phyloP scores from a whole-genome alignment of 768 basidiomycete species.

The Amanita subjunquillea region DNA sequence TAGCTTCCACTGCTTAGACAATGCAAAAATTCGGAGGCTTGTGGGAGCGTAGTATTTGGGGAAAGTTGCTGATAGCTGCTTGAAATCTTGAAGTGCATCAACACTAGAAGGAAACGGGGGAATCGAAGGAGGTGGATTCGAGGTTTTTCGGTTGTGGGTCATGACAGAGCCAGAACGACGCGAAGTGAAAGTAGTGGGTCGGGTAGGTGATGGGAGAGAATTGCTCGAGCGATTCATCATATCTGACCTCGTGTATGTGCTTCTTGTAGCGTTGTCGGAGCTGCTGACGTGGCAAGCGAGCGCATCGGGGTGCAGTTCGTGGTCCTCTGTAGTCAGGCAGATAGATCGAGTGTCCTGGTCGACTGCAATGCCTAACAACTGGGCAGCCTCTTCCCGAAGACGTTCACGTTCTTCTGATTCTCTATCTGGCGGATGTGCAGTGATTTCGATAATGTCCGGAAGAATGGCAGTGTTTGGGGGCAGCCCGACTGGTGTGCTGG shows the following conservation, averaged over 20 bases:
- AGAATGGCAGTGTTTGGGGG: slow-evolving; percentile 34
- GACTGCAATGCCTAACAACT: slow-evolving; percentile 57
- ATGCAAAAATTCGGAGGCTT: slow-evolving; percentile 61
- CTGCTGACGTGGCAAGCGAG: not conserved
- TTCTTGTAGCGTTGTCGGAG: not conserved
- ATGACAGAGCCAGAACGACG: slow-evolving; percentile 29
- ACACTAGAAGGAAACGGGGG: slow-evolving; percentile 59
- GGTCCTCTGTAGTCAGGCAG: slow-evolving; percentile 25
- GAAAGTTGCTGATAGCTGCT: slow-evolving; percentile 40
- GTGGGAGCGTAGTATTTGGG: slow-evolving; percentile 62
- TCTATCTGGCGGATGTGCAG: slow-evolving; percentile 38
- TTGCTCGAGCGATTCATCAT: slow-evolving; percentile 15
- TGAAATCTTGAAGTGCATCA: slow-evolving; percentile 39
- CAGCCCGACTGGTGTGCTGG: slow-evolving; percentile 15
- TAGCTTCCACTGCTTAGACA: slow-evolving; percentile 64
- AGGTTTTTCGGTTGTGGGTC: slow-evolving; percentile 26
- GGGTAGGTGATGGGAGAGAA: slow-evolving; percentile 23
- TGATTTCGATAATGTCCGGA: slow-evolving; percentile 69
- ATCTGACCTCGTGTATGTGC: slow-evolving; percentile 4
- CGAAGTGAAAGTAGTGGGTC: slow-evolving; percentile 14
- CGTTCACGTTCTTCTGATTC: slow-evolving; percentile 69
- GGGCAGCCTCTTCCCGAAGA: slow-evolving; percentile 66
- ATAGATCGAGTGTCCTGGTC: slow-evolving; percentile 26
- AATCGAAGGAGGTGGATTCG: slow-evolving; percentile 20
- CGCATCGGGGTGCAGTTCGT: slow-evolving; percentile 24